Percentiles rank a stretch among this genome's conserved stretches.
These are phyloP conservation scores for Thermomucor indicae-seudaticae DNA, from an alignment of 371 early-diverging fungal species.

Conservation along the genomic window DNA sequence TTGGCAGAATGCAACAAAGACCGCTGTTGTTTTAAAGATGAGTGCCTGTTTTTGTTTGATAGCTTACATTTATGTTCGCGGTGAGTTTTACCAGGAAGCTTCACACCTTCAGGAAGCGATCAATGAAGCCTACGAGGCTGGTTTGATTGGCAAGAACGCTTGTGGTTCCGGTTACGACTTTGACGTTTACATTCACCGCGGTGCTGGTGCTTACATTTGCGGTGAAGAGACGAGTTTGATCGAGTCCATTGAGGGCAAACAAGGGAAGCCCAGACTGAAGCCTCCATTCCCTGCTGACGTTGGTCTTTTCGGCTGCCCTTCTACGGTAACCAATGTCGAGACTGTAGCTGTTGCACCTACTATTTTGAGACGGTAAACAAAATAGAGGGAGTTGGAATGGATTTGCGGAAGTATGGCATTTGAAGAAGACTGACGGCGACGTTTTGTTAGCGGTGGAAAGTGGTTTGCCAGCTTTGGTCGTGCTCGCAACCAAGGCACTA, in stretches of 20 bases:
- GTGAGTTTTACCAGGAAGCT: slow-evolving; percentile 97
- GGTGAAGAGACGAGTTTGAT: slow-evolving; percentile 98
- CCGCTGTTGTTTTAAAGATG: neutral
- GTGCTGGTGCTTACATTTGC: slow-evolving; percentile 98
- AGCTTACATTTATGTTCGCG: slow-evolving; percentile 98
- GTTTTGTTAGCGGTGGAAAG: slow-evolving; percentile 76
- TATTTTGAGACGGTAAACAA: slow-evolving; percentile 83
- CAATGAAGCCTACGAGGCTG: slow-evolving; percentile 90
- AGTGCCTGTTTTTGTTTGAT: neutral
- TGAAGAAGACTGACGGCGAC: no score
- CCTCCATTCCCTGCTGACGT: slow-evolving; percentile 99
- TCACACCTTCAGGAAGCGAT: slow-evolving; percentile 93
- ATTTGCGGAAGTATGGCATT: no score
- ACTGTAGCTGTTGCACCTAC: slow-evolving; percentile 98
- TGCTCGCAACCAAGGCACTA: slow-evolving; percentile 92
- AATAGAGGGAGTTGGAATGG: no score
- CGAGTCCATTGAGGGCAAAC: slow-evolving; percentile 97
- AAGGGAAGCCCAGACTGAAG: slow-evolving; percentile 97
- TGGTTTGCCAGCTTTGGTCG: slow-evolving; percentile 97
- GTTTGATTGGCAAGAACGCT: slow-evolving; percentile 96
- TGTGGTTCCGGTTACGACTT: slow-evolving; percentile 96
- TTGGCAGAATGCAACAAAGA: neutral
- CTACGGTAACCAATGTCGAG: slow-evolving; percentile 97
- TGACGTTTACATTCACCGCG: slow-evolving; percentile 95
- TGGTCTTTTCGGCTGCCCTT: slow-evolving; percentile 97